Evolutionary conservation across 2,329 filamentous ascomycete genomes (phyloP).

Genomic region (Colletotrichum magnum): DNA sequence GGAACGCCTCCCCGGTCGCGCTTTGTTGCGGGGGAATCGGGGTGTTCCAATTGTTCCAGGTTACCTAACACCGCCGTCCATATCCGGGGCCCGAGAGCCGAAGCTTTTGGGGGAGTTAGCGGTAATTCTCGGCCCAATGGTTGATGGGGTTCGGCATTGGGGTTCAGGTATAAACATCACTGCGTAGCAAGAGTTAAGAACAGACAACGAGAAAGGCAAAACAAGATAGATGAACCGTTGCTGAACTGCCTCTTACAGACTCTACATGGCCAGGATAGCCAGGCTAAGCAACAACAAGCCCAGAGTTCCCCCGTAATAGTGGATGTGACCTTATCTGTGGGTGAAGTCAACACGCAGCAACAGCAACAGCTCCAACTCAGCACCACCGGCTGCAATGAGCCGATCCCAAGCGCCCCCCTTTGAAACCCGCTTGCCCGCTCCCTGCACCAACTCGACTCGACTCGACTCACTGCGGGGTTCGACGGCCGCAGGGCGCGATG

Average conservation of each 20-base stretch:
- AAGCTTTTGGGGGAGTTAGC: neutral
- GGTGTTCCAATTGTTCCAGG: too few species aligned
- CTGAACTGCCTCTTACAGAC: too few species aligned
- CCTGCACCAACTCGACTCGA: neutral
- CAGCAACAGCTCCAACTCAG: neutral
- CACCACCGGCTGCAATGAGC: conserved; percentile 21
- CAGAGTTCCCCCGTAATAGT: too few species aligned
- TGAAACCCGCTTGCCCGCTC: conserved; percentile 32
- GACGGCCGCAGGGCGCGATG: conserved; percentile 32
- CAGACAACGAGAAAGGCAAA: too few species aligned
- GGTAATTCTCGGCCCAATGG: neutral
- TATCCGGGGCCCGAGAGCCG: too few species aligned
- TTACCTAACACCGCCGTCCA: too few species aligned
- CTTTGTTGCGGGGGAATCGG: conserved; percentile 19
- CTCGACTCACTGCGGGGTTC: conserved; percentile 31
- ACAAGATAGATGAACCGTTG: too few species aligned
- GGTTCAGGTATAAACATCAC: too few species aligned
- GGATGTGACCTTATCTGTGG: conserved; percentile 14
- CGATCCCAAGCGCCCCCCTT: conserved; percentile 34
- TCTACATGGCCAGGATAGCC: neutral
- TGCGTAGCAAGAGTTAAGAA: too few species aligned
- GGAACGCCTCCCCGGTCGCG: conserved; percentile 26
- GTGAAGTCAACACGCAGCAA: neutral
- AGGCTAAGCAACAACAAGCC: neutral
- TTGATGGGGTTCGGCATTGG: neutral